A percentile compares a stretch with the other conserved stretches of the same genome.
Evolutionary conservation across 2,329 filamentous ascomycete species (phyloP).

Genomic region (Arthroderma sp.): DNA sequence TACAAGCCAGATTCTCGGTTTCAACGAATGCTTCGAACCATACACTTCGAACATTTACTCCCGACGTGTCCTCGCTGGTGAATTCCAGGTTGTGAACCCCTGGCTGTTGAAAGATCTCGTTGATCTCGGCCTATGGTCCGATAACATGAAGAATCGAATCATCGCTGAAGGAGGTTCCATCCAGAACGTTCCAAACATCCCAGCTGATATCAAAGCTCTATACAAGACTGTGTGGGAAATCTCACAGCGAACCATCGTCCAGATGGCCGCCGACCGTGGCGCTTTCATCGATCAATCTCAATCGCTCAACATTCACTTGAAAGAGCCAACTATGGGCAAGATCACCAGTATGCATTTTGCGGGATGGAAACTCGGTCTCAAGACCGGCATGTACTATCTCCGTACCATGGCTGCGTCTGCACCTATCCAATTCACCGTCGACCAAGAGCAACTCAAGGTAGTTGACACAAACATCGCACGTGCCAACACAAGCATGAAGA

Average conservation of each 20-base stretch:
- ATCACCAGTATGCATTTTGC: slow-evolving; percentile 99
- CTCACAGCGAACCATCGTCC: slow-evolving; percentile 83
- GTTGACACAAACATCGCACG: slow-evolving; percentile 66
- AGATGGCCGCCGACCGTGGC: slow-evolving; percentile 97
- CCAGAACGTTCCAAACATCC: slow-evolving; percentile 94
- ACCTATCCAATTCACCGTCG: slow-evolving; percentile 97
- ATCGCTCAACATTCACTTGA: slow-evolving; percentile 98
- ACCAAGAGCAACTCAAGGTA: slow-evolving; percentile 86
- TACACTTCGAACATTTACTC: slow-evolving; percentile 99
- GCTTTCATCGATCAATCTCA: slow-evolving; percentile 99
- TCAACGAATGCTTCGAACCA: slow-evolving; percentile 99
- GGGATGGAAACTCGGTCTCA: slow-evolving; percentile 96
- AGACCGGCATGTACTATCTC: slow-evolving; percentile 99
- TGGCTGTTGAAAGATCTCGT: slow-evolving; percentile 98
- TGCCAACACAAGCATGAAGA: slow-evolving; percentile 47
- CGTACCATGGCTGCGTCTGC: slow-evolving; percentile 93
- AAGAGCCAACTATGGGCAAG: slow-evolving; percentile 98
- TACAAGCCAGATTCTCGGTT: slow-evolving; percentile 93
- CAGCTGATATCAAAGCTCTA: slow-evolving; percentile 83
- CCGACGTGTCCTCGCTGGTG: slow-evolving; percentile 88
- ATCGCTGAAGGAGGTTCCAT: slow-evolving; percentile 93
- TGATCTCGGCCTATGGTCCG: slow-evolving; percentile 94
- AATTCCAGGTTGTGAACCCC: slow-evolving; percentile 99
- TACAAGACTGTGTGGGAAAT: slow-evolving; percentile 99
- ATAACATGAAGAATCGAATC: slow-evolving; percentile 99